Base-by-base conservation (phyloP, 2,329 filamentous ascomycete genomes). In the Claviceps quebecensis region DNA sequence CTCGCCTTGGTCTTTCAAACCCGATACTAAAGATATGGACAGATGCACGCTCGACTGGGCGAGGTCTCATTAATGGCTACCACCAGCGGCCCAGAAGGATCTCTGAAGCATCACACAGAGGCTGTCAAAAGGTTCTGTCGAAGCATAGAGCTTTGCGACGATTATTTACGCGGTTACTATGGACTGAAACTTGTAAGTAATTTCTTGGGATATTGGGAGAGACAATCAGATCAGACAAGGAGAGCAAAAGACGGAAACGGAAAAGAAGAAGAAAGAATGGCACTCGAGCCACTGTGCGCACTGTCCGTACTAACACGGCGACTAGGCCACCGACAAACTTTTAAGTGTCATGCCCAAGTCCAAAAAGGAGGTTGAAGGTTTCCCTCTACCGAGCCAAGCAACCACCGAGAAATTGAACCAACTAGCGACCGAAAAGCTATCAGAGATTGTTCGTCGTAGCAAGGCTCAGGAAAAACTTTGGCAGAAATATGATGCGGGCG, bases 141-240 rank as follows among this genome's bases (percentile, higher is more conserved):
- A 60, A 93, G 89, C 61, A 80, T 97, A 57, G 93, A 98, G 69
- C 77, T 98, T 49, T 97, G 93, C 62, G 87, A 96, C 59, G 83
- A 89, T 63, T 97, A 96, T 64, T 68, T 97, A 55, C 81, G 93
- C 55, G 93, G 90, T 1, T 95, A 89, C 65, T 97, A 95, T 67
- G 93, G 93, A 6, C 71, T 98, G 54, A 93, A 91, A 65, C 66
- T 90, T 67, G 84, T 89, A 67, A 61, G 77, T 61, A 13, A 34
- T 34, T 34, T 34, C 3, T 34, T 34, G 29, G 29, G 9, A 11
- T 4, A 34, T 11, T 34, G 29, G 29, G 9, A 34, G 29, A 34
- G 29, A 34, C 29, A 34, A 34, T 34, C 9, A 34, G 29, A 13
- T 23, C 11, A 14, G 17, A 41, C 9, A 16, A 22, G n/a, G 17